These are phyloP conservation scores for Smittium mucronatum DNA, from an alignment of 371 early-diverging fungal genomes.

Conservation along the genomic window DNA sequence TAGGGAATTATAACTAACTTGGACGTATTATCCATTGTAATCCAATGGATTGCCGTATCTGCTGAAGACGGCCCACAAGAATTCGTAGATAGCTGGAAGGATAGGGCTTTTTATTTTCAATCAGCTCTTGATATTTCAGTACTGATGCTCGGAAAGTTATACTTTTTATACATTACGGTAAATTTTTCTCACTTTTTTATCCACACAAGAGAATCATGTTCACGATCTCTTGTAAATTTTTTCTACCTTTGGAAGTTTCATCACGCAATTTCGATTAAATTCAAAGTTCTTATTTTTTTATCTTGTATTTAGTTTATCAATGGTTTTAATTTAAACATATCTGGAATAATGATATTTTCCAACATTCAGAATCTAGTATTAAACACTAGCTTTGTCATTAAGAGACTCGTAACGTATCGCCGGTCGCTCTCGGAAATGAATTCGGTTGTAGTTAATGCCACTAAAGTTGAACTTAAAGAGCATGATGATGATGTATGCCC, in stretches of 20 bases:
- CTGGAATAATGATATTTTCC: constrained; percentile 10
- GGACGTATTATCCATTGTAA: neutral
- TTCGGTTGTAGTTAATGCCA: constrained; percentile 8
- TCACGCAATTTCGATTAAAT: too few relatives aligned
- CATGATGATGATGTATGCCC: constrained; percentile 9
- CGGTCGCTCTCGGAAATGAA: constrained; percentile 8
- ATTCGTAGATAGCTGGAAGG: neutral
- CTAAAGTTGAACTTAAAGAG: constrained; percentile 1
- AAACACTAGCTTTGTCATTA: neutral
- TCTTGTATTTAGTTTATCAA: constrained; percentile 8
- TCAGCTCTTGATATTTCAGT: neutral
- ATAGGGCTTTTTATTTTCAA: constrained; percentile 3
- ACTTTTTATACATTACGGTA: constrained; percentile 11
- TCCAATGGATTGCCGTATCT: neutral
- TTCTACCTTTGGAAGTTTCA: too few relatives aligned
- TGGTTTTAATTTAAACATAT: constrained; percentile 6
- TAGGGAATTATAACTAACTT: constrained; percentile 3
- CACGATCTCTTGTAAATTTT: too few relatives aligned
- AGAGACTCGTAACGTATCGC: constrained; percentile 3
- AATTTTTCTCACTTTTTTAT: neutral
- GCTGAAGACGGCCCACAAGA: neutral
- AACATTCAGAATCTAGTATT: constrained; percentile 9
- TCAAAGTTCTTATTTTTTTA: too few relatives aligned
- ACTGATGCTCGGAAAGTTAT: neutral
- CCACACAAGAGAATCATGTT: neutral